Base-by-base conservation (phyloP, 2,329 filamentous ascomycete species). In the Purpureocillium lavendulum region DNA sequence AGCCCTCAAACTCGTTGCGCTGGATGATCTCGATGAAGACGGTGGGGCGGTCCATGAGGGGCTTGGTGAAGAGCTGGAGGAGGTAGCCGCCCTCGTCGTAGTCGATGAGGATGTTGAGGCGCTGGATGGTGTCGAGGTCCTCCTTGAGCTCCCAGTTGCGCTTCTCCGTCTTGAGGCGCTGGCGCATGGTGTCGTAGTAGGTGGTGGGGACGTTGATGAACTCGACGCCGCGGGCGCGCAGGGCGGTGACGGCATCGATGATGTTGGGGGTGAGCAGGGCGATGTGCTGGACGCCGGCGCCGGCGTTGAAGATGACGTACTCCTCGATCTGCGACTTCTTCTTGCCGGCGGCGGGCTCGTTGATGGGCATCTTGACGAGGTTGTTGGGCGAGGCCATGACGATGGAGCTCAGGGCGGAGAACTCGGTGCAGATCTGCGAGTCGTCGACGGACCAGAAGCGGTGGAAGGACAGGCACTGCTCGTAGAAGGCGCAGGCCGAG, bases 361-460 rank as follows among this genome's bases (percentile, higher is more conserved):
- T 96, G 75, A 97, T 94, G 54, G 90, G 90, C 88, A 96, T 96
- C 69, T 96, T 96, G 64, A 96, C 87, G 4, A 84, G 61, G 42
- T 90, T 84, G 67, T 89, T 87, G 44, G 80, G 79, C 4, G 82
- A 87, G 32, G 84, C 78, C 88, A 96, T 95, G 57, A 96, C 90
- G 54, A 96, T 81, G 55, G 79, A 86, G 65, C 82, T 87, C 35
- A 96, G 73, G 9, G 90, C 88, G 1, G 83, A 88, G 73, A 87
- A 96, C 58, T 94, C 88, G 49, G 86, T 95, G 73, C 80, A 87
- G 65, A 96, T 94, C 59, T 94, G 80, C 50, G 79, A 84, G 70
- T 96, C 90, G 61, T 96, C 90, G 42, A 96, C 89, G 40, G 82
- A 87, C 90, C 90, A 96, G 80, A 96, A 96, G 49, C 89, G 86